Evolutionary conservation across 305 asterid genomes (phyloP).

Genomic region (Fraxinus ornus): DNA sequence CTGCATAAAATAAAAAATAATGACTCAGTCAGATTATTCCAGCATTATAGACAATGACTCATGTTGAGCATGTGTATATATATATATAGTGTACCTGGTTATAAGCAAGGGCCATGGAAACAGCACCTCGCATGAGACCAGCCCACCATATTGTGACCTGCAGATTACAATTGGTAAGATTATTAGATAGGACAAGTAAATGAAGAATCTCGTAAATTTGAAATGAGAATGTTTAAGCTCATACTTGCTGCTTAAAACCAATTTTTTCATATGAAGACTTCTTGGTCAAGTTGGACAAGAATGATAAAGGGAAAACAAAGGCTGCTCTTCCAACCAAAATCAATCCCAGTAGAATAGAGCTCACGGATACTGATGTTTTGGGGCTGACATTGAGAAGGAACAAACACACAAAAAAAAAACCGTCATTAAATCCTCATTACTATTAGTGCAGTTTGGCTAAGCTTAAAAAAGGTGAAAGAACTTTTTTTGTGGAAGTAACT

Average conservation of each 20-base stretch:
- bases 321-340: constrained; percentile 79
- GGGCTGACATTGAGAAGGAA: constrained; percentile 47
- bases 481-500: neutral
- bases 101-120: constrained; percentile 76
- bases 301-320: constrained; percentile 80
- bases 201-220: constrained; percentile 15
- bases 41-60: neutral
- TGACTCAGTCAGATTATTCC: neutral
- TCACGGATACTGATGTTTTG: constrained; percentile 55
- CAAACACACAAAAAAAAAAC: neutral
- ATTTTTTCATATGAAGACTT: constrained; percentile 52
- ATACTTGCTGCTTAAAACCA: constrained; percentile 71
- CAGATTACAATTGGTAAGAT: constrained; percentile 9
- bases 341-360: constrained; percentile 71
- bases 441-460: neutral
- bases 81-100: constrained; percentile 39
- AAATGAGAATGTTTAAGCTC: constrained; percentile 24
- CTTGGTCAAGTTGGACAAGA: constrained; percentile 69
- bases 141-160: constrained; percentile 71
- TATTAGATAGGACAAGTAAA: constrained; percentile 11
- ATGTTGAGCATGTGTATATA: neutral
- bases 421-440: neutral
- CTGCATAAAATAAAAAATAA: constrained; percentile 29
- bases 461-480: neutral
- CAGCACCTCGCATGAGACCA: constrained; percentile 72